Percentiles rank a stretch among this genome's conserved stretches.
phyloP scores from a whole-genome alignment of 2,329 filamentous ascomycete species.

The Geosmithia putterillii region DNA sequence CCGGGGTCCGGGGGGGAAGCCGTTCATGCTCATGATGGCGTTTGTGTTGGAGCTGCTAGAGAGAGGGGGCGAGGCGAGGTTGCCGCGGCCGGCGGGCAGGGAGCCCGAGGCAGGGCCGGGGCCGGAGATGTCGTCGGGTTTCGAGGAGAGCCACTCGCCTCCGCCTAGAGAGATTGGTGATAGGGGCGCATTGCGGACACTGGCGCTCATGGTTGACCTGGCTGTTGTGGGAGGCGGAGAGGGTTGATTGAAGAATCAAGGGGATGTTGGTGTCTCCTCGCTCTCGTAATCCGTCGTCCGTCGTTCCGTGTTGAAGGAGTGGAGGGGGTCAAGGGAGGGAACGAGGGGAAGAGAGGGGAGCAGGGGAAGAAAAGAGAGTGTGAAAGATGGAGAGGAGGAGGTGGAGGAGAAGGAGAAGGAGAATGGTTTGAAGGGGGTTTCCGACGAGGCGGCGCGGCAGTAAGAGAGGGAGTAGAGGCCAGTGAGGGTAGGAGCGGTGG shows the following conservation, averaged over 20 bases:
- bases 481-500: neutral
- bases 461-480: neutral
- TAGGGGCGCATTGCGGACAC: conserved; percentile 58
- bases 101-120: conserved; percentile 32
- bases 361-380: neutral
- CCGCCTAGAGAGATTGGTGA: conserved; percentile 75
- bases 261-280: neutral
- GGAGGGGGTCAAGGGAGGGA: neutral
- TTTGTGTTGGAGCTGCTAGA: conserved; percentile 47
- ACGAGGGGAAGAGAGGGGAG: neutral
- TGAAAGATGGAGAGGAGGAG: neutral
- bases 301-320: neutral
- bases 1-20: conserved; percentile 38
- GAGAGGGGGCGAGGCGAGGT: conserved; percentile 57
- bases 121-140: conserved; percentile 35
- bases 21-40: conserved; percentile 46
- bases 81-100: conserved; percentile 40
- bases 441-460: neutral
- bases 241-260: neutral
- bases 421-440: neutral
- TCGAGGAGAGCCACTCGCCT: conserved; percentile 69
- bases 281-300: neutral
- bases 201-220: conserved; percentile 42
- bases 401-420: neutral
- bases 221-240: conserved; percentile 1